Percentiles rank a stretch among this genome's conserved stretches.
These are phyloP conservation scores for Penicillium samsonianum DNA, from an alignment of 495 filamentous ascomycete genomes.

Conservation along the genomic window DNA sequence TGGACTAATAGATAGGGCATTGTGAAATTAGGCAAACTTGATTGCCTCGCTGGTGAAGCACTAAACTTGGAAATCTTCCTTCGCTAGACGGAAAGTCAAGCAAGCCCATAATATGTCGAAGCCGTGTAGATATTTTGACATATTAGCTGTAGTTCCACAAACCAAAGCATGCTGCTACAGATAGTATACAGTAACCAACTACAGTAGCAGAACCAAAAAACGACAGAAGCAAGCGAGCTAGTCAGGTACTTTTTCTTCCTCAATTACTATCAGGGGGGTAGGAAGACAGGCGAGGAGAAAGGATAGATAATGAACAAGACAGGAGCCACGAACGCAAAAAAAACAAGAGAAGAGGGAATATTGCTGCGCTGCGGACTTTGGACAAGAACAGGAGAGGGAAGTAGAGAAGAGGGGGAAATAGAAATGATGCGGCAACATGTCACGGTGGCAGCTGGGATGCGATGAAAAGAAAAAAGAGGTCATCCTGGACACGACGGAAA, in stretches of 20 bases:
- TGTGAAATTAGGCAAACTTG: background rate
- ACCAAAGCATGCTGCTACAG: background rate
- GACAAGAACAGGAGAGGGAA: constrained; percentile 41
- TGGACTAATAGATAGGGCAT: no score
- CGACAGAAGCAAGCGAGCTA: background rate
- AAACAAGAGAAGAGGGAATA: constrained; percentile 44
- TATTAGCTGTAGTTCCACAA: background rate
- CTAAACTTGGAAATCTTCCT: background rate
- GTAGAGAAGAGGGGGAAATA: constrained; percentile 24
- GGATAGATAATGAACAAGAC: constrained; percentile 31
- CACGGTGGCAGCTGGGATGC: constrained; percentile 8
- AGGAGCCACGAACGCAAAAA: constrained; percentile 34
- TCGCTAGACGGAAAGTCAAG: background rate
- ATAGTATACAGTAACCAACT: no score
- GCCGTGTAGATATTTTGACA: background rate
- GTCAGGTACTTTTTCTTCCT: constrained; percentile 42
- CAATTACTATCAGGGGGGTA: constrained; percentile 42
- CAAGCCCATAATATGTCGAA: background rate
- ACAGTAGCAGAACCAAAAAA: background rate
- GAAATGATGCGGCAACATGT: constrained; percentile 20
- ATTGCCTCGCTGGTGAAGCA: background rate
- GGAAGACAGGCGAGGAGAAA: constrained; percentile 33
- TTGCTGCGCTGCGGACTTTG: constrained; percentile 49
- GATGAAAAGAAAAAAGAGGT: constrained; percentile 26
- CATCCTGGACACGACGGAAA: constrained; percentile 28